A percentile compares a stretch with the other conserved stretches of the same genome.
Evolutionary conservation across 306 rosid genomes (phyloP).

Genomic region (Pyrus betulifolia): DNA sequence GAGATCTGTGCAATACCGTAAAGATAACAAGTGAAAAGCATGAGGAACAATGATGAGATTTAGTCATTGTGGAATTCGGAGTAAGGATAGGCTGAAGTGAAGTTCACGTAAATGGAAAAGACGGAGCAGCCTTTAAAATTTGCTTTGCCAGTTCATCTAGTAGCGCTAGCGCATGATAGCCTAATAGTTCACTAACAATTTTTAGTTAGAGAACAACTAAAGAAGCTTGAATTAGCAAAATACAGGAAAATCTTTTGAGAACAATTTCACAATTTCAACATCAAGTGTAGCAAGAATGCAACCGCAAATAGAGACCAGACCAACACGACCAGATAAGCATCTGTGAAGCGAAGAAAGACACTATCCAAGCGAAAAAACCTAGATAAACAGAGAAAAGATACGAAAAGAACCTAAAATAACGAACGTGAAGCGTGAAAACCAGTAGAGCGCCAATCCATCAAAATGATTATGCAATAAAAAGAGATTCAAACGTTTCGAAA

Average conservation of each 20-base stretch:
- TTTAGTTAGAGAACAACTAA: not conserved
- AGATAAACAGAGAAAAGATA: not conserved
- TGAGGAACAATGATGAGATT: not conserved
- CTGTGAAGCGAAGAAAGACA: not conserved
- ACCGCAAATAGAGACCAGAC: not conserved
- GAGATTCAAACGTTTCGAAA: not conserved
- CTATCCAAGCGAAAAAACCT: not conserved
- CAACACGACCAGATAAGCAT: not conserved
- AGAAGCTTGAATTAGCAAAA: not conserved
- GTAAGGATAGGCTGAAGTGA: not conserved
- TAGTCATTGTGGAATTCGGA: not conserved
- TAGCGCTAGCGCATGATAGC: not conserved
- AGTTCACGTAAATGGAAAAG: not conserved
- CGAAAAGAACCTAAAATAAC: not conserved
- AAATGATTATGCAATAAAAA: not conserved
- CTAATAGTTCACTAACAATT: not conserved
- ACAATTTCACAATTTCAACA: too few species aligned
- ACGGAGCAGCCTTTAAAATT: not conserved
- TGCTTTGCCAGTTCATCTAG: not conserved
- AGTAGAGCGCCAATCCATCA: not conserved
- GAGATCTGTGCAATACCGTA: constrained; percentile 7
- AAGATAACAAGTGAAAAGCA: not conserved
- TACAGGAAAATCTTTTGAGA: not conserved
- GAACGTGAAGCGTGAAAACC: not conserved
- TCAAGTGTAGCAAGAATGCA: not conserved